Evolutionary conservation across 176 grass and related monocot species (phyloP), one percentile per base, ranked within the genome.

Genomic region (Raddia distichophylla): DNA sequence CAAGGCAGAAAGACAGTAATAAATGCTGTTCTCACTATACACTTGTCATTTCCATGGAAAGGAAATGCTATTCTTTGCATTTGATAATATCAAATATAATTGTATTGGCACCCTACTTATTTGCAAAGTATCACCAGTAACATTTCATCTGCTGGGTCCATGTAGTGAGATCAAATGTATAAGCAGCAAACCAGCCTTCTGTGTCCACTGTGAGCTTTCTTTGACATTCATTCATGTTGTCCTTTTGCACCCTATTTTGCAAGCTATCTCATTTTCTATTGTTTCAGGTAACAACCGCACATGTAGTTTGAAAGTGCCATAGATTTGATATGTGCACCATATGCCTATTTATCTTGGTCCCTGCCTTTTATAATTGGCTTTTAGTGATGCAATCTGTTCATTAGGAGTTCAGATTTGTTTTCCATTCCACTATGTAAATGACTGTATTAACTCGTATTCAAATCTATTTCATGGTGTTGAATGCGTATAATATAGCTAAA

Each of bases 121-220:
- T 73, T 54, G 84, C 37, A 65, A 45, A 85, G 34, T 71, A 71
- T 64, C 22, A 55, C 67, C 47, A 54, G 34, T 83, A 83, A 33
- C 7, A 75, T 34, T 57, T 65, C 18, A 56, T 74, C 48, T 47
- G 14, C 13, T 56, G 48, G 50, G 63, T 42, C 53, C 32, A 37
- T 69, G 17, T 70, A 32, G 44, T 70, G 18, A 42, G 18, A 42
- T 77, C 40, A 74, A 66, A 74, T 50, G 3, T 50, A 60, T 74
- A 43, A 68, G 14, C 70, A 68, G 16, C 7, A 50, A 51, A 74
- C 27, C 60, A 27, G 10, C 8, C 45, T 61, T 69, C 55, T 22
- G 9, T 78, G 12, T 27, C 46, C n/a, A 78, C 18, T 6, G 19
- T 67, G 22, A 78, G 44, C 3, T 85, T 52, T 85, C 55, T 53